Conservation (phyloP, 2,329 filamentous ascomycete species). For the Colletotrichum trifolii region DNA sequence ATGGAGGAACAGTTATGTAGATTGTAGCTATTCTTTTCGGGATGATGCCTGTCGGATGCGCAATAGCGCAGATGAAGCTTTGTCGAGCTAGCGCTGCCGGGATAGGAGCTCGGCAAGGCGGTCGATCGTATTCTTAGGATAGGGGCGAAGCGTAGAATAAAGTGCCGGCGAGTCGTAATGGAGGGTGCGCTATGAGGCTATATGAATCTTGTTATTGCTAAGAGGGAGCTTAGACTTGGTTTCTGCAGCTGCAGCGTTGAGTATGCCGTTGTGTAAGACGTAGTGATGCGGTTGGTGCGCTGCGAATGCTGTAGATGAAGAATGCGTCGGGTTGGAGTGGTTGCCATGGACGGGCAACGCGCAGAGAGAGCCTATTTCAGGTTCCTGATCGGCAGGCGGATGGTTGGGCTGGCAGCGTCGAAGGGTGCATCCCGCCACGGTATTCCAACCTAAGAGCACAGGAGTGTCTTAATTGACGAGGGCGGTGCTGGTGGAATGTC, state of each 20-base stretch:
- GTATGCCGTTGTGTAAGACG: slow-evolving; percentile 17
- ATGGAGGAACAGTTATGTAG: no score
- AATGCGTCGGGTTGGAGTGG: slow-evolving; percentile 10
- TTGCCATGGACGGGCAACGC: slow-evolving; percentile 8
- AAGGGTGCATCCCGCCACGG: slow-evolving; percentile 3
- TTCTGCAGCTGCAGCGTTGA: slow-evolving; percentile 19
- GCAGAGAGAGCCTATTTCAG: slow-evolving; percentile 5
- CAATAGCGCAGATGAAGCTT: slow-evolving; percentile 19
- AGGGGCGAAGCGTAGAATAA: slow-evolving; percentile 2
- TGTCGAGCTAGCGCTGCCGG: slow-evolving; percentile 7
- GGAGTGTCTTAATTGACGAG: slow-evolving; percentile 32
- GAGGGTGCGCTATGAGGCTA: slow-evolving; percentile 33
- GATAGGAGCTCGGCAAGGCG: background rate
- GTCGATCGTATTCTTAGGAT: background rate
- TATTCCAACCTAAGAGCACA: slow-evolving; percentile 15
- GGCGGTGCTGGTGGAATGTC: slow-evolving; percentile 21
- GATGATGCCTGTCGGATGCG: slow-evolving; percentile 29
- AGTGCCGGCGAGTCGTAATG: slow-evolving; percentile 6
- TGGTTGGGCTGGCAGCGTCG: slow-evolving; percentile 4
- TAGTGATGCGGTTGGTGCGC: slow-evolving; percentile 21
- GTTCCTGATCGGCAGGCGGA: slow-evolving; percentile 14
- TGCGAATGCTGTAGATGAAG: slow-evolving; percentile 2
- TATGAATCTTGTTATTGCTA: slow-evolving; percentile 24
- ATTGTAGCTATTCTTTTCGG: background rate
- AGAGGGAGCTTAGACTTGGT: slow-evolving; percentile 29